Evolutionary conservation across 768 basidiomycete genomes (phyloP), one percentile per base, ranked within the genome.

Genomic region (Strobilomyces confusus): DNA sequence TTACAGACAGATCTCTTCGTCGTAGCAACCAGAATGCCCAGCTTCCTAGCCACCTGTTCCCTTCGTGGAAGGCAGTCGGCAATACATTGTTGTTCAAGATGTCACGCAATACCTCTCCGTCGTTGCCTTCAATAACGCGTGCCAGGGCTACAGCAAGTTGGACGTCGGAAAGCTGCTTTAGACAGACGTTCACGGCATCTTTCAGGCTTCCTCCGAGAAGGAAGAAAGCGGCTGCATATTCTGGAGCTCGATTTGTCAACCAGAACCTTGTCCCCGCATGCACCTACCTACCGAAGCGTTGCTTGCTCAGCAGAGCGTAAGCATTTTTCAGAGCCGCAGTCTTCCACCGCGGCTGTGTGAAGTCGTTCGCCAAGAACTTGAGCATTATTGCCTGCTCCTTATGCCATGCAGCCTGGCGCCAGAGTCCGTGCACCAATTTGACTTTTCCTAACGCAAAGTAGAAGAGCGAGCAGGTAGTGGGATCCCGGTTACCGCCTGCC

Each of bases 181-280:
- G 65, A 67, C 93, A 95, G 19, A 99, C 88, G 58, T 83, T 89
- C 30, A 94, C 89, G 3, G 95, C 95, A 59, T 98, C 97, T 69
- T 88, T 90, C 33, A 95, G 72, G 40, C 86, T 84, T 22, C 85
- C 87, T 9, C 92, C 95, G 0, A 99, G 80, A 38, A 99, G 77
- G 75, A 99, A 99, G 73, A 99, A 99, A 1, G 94, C 95, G 0
- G 94, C 94, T n/a, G 97, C 95, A 64, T 98, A 98, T 66, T 93
- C 97, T 98, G 65, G 13, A 19, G n/a, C 19, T 9, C 51, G 17
- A 22, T 29, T 23, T 25, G 48, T 58, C 25, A 65, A 40, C 26
- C 15, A 40, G 38, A 45, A 47, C n/a, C 23, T 22, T 13, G 25
- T 19, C 8, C 41, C 29, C 29, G n/a, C 17, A 22, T 29, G 25